Evolutionary conservation across 139 green algal species (phyloP).

Genomic region (Picochlorum costavermella): DNA sequence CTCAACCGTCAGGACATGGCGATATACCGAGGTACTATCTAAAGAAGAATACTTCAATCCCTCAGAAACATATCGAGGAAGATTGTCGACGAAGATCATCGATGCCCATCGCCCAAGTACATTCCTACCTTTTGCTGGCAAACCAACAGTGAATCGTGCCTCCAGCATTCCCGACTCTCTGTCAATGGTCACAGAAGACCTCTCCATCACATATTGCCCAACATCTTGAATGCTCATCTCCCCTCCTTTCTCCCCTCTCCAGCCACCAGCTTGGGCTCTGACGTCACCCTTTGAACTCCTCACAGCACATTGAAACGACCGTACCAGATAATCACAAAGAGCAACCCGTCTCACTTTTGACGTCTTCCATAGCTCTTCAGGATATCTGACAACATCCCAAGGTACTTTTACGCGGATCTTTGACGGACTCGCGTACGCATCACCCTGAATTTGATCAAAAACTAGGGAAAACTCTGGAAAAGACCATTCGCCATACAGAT

Average conservation of each 20-base stretch:
- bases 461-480: slow-evolving; percentile 35
- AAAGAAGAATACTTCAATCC: slow-evolving; percentile 27
- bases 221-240: slow-evolving; percentile 55
- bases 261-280: slow-evolving; percentile 31
- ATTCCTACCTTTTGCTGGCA: slow-evolving; percentile 53
- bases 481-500: slow-evolving; percentile 39
- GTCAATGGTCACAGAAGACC: slow-evolving; percentile 41
- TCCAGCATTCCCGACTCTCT: slow-evolving; percentile 33
- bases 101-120: slow-evolving; percentile 45
- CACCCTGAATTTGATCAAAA: slow-evolving; percentile 43
- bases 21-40: slow-evolving; percentile 22
- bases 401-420: slow-evolving; percentile 36
- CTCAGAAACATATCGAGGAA: slow-evolving; percentile 34
- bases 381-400: slow-evolving; percentile 11
- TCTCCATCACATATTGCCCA: slow-evolving; percentile 55
- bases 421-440: slow-evolving; percentile 35
- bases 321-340: slow-evolving; percentile 50
- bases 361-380: slow-evolving; percentile 9
- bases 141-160: slow-evolving; percentile 55
- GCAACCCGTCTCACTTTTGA: slow-evolving; percentile 28
- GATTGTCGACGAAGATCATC: slow-evolving; percentile 37
- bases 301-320: slow-evolving; percentile 36
- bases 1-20: slow-evolving; percentile 46
- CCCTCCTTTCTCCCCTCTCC: slow-evolving; percentile 56
- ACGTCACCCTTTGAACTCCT: slow-evolving; percentile 29